A percentile compares a stretch with the other conserved stretches of the same genome.
Conservation (phyloP, 176 grass and related monocot species). For the Zoysia japonica region DNA sequence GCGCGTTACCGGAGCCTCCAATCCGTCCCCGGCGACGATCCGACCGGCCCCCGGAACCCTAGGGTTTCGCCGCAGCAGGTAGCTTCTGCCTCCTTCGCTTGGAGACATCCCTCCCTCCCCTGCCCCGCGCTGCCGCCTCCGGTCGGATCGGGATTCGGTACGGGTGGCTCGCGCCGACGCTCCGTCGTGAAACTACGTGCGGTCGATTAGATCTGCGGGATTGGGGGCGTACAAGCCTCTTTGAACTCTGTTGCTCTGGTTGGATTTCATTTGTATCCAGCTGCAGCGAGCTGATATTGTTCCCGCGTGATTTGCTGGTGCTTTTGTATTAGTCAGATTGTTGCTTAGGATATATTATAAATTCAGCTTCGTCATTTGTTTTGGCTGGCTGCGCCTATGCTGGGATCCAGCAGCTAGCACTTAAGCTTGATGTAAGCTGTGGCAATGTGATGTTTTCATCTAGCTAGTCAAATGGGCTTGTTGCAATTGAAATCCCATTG, state of each 20-base stretch:
- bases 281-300: background rate
- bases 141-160: conserved; percentile 27
- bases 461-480: background rate
- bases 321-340: background rate
- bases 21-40: conserved; percentile 31
- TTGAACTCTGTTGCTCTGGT: background rate
- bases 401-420: background rate
- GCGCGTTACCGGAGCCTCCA: background rate
- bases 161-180: background rate
- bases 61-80: conserved; percentile 44
- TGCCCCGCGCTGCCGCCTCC: background rate
- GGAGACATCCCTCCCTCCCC: background rate
- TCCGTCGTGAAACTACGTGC: background rate
- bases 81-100: background rate
- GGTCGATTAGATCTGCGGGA: conserved; percentile 43
- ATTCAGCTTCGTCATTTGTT: background rate
- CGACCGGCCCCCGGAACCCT: conserved; percentile 24
- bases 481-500: background rate
- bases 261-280: background rate
- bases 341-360: background rate
- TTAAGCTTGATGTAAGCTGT: background rate
- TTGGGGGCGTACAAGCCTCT: background rate
- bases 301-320: background rate
- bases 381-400: background rate
- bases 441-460: background rate